These are phyloP conservation scores for Mortierella alpina DNA, from an alignment of 192 early-diverging fungal species.

Conservation along the genomic window DNA sequence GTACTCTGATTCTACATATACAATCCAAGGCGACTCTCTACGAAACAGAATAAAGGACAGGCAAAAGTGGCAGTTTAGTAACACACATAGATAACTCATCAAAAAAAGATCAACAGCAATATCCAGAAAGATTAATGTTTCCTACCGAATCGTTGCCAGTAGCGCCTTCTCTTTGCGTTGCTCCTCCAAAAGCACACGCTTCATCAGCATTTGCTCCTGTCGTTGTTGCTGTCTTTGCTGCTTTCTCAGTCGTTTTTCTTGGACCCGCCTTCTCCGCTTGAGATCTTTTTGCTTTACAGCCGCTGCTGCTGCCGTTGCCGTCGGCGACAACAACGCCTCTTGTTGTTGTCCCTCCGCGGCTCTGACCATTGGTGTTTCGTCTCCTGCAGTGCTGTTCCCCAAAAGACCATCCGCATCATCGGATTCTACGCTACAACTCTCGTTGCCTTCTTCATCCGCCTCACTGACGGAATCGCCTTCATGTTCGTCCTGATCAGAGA, in stretches of 20 bases:
- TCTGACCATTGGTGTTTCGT: neutral
- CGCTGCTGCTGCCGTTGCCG: neutral
- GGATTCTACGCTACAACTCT: neutral
- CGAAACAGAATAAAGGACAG: neutral
- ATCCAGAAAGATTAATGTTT: neutral
- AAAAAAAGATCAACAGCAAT: neutral
- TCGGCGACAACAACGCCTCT: neutral
- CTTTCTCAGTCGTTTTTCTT: constrained; percentile 14
- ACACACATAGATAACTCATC: too few relatives aligned
- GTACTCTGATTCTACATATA: constrained; percentile 45
- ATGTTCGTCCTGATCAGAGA: constrained; percentile 5
- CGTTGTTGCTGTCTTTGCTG: neutral
- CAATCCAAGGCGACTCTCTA: constrained; percentile 49
- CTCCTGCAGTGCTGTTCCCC: neutral
- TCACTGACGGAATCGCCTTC: constrained; percentile 1
- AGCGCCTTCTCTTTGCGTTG: constrained; percentile 49
- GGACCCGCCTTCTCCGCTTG: constrained; percentile 12
- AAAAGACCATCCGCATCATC: constrained; percentile 1
- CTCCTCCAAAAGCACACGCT: constrained; percentile 29
- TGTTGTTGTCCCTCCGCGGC: neutral
- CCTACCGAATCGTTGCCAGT: constrained; percentile 47
- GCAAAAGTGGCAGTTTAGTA: neutral
- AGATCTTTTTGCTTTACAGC: neutral
- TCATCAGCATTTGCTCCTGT: constrained; percentile 21
- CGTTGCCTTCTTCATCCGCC: constrained; percentile 4